Evolutionary conservation across 495 filamentous ascomycete genomes (phyloP).

Genomic region (Geoglossum glabrum): DNA sequence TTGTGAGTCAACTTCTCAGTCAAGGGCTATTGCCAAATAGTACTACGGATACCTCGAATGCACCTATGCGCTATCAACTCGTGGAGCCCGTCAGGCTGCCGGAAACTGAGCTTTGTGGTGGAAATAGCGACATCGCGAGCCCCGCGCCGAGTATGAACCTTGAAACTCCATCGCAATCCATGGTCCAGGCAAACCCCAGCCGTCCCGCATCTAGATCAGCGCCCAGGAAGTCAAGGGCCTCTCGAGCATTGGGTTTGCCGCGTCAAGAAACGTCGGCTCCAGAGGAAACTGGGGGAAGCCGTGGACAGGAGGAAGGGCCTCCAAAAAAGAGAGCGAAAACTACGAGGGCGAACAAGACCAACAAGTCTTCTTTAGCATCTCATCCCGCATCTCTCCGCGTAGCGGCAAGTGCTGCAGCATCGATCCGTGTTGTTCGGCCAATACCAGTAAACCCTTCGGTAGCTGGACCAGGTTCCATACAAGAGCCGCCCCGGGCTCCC

Average conservation of each 20-base stretch:
- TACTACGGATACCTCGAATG: slow-evolving; percentile 2
- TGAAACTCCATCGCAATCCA: background rate
- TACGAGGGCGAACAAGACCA: slow-evolving; percentile 45
- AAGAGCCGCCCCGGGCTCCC: slow-evolving; percentile 60
- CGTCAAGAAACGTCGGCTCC: background rate
- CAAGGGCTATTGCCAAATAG: slow-evolving; percentile 5
- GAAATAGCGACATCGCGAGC: background rate
- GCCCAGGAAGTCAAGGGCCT: slow-evolving; percentile 25
- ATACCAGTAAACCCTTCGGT: slow-evolving; percentile 36
- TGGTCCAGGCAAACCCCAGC: background rate
- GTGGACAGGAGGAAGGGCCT: slow-evolving; percentile 23
- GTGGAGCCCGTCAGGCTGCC: background rate
- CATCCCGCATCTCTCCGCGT: slow-evolving; percentile 67
- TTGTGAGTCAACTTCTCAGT: slow-evolving; percentile 14
- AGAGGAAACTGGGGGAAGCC: slow-evolving; percentile 28
- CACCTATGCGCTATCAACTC: background rate
- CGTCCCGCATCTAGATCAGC: slow-evolving; percentile 21
- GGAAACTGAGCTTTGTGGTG: background rate
- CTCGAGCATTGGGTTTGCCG: background rate
- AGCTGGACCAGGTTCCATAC: slow-evolving; percentile 31
- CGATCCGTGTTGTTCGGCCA: slow-evolving; percentile 68
- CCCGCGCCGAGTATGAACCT: background rate
- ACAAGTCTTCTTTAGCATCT: slow-evolving; percentile 45
- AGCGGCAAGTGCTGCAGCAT: slow-evolving; percentile 69
- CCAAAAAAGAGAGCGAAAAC: slow-evolving; percentile 54